These are phyloP conservation scores for Physaria fendleri DNA, from an alignment of 345 rosid species.

Conservation along the genomic window DNA sequence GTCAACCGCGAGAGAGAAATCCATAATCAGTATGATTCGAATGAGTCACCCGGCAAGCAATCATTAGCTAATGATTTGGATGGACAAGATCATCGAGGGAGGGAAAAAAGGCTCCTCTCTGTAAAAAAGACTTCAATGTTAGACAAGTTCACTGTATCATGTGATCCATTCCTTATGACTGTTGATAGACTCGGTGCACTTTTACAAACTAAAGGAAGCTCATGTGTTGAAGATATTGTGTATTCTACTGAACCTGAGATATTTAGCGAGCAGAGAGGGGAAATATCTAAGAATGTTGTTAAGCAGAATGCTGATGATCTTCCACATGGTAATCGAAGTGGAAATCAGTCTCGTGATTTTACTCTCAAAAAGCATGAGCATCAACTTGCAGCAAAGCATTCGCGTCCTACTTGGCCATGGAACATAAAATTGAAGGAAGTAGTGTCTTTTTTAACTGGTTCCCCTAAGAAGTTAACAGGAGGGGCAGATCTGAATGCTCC, in stretches of 20 bases:
- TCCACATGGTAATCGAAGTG: conserved; percentile 32
- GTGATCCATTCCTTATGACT: conserved; percentile 66
- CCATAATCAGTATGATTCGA: conserved; percentile 13
- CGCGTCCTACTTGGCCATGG: conserved; percentile 32
- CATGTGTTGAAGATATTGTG: conserved; percentile 16
- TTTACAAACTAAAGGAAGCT: conserved; percentile 31
- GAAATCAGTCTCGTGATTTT: conserved; percentile 23
- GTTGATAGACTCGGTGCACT: conserved; percentile 41
- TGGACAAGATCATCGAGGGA: conserved; percentile 30
- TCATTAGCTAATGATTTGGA: conserved; percentile 21
- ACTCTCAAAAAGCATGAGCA: conserved; percentile 34
- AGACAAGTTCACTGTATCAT: conserved; percentile 32
- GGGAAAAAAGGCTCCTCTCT: conserved; percentile 6
- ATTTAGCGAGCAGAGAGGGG: conserved; percentile 21
- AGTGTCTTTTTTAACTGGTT: conserved; percentile 31
- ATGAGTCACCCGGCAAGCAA: conserved; percentile 19
- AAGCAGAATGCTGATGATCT: conserved; percentile 22
- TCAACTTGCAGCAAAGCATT: conserved; percentile 32
- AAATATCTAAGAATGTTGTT: conserved; percentile 25
- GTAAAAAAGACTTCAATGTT: conserved; percentile 20
- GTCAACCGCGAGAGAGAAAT: conserved; percentile 35
- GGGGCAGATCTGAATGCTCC: conserved; percentile 44
- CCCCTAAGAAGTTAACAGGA: conserved; percentile 43
- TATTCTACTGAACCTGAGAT: conserved; percentile 29
- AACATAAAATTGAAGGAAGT: conserved; percentile 31